Evolutionary conservation across 2,329 filamentous ascomycete species (phyloP).

Genomic region (Talaromyces sp.): DNA sequence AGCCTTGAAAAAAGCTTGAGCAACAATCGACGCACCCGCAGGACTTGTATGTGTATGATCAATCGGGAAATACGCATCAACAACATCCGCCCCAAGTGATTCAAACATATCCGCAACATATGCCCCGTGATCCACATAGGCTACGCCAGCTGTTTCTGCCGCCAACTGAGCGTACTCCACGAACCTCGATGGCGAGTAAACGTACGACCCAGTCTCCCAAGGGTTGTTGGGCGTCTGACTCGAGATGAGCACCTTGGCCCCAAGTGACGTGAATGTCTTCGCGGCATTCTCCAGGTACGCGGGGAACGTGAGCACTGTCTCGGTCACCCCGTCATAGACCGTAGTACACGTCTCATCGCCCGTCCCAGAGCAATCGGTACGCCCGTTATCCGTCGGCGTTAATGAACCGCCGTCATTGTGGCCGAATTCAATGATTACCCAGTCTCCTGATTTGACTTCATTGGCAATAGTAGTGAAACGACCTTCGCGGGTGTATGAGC

Average conservation of each 20-base stretch:
- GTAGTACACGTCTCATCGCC: constrained; percentile 58
- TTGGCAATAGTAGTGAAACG: constrained; percentile 63
- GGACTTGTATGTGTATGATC: constrained; percentile 67
- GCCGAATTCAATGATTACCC: constrained; percentile 71
- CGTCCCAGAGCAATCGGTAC: constrained; percentile 61
- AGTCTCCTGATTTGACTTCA: constrained; percentile 60
- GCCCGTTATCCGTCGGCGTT: constrained; percentile 60
- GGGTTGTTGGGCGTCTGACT: constrained; percentile 65
- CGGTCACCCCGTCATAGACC: constrained; percentile 53
- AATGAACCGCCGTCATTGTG: constrained; percentile 71
- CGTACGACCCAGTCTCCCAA: constrained; percentile 60
- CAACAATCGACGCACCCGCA: constrained; percentile 58
- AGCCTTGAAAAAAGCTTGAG: constrained; percentile 62
- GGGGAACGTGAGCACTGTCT: constrained; percentile 64
- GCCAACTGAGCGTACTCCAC: constrained; percentile 58
- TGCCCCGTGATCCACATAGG: constrained; percentile 63
- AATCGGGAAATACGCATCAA: constrained; percentile 59
- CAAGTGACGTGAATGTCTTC: constrained; percentile 56
- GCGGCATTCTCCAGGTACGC: constrained; percentile 63
- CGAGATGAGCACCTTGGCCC: constrained; percentile 63
- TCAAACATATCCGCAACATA: constrained; percentile 60
- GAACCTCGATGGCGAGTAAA: constrained; percentile 55
- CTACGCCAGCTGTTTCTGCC: constrained; percentile 49
- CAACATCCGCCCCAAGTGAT: constrained; percentile 52
- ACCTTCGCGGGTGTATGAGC: constrained; percentile 68